Evolutionary conservation across 78 protist species (phyloP).

Genomic region (Carpediemonas membranifera): DNA sequence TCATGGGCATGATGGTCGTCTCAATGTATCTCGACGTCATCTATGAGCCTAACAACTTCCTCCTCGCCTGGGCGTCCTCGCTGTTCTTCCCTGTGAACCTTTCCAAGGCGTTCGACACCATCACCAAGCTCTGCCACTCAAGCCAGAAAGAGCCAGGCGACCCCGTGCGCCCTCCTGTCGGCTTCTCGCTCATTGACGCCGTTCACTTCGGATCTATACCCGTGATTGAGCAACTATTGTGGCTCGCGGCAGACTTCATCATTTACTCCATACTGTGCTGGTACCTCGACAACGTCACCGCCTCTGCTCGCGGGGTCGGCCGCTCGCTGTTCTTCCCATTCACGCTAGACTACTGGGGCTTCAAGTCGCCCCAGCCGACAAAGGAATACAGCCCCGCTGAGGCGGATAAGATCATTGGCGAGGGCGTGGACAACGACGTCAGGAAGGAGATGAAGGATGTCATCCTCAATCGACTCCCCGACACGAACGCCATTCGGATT

Average conservation of each 20-base stretch:
- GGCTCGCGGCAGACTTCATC: constrained; percentile 32
- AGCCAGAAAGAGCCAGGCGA: no score
- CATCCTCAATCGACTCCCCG: neutral
- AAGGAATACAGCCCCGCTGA: neutral
- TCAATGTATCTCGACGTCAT: constrained; percentile 2
- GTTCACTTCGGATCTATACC: no score
- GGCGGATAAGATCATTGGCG: neutral
- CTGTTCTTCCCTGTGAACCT: constrained; percentile 25
- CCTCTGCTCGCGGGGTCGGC: constrained; percentile 7
- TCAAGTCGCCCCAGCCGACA: constrained; percentile 2
- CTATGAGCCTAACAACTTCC: neutral
- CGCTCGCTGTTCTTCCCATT: neutral
- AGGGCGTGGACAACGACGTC: constrained; percentile 7
- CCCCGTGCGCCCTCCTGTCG: no score
- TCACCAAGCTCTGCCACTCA: no score
- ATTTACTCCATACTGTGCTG: constrained; percentile 20
- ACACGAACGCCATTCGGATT: constrained; percentile 9
- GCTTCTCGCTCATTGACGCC: no score
- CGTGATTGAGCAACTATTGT: no score
- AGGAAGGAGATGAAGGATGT: constrained; percentile 1
- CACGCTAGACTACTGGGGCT: neutral
- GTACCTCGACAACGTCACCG: constrained; percentile 45
- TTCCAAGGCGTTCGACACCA: no score
- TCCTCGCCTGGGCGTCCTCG: constrained; percentile 9
- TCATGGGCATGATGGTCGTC: constrained; percentile 16